phyloP scores from a whole-genome alignment of 768 basidiomycete genomes.

The Hericium alpestre region DNA sequence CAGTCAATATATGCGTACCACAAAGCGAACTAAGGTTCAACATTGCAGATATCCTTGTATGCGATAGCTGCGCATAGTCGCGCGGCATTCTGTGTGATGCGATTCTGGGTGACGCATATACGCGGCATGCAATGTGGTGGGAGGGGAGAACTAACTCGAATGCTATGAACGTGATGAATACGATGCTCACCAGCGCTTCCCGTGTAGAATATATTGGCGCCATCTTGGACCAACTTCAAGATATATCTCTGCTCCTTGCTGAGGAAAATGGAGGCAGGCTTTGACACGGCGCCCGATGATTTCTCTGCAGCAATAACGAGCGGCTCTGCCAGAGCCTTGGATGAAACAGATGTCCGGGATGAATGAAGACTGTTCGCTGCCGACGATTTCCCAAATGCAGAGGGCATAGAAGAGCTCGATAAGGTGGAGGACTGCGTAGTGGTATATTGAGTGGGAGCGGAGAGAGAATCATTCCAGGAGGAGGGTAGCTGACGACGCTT shows the following conservation, averaged over 20 bases:
- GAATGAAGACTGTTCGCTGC: too few relatives aligned
- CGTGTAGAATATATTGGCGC: constrained; percentile 84
- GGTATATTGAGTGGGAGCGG: neutral
- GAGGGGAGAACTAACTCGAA: constrained; percentile 5
- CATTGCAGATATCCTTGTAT: neutral
- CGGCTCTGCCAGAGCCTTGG: constrained; percentile 2
- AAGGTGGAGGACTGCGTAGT: neutral
- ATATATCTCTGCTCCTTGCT: constrained; percentile 85
- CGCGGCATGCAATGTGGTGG: constrained; percentile 1
- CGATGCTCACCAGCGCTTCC: constrained; percentile 79
- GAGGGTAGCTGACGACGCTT: constrained; percentile 10
- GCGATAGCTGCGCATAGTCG: neutral
- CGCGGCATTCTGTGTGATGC: neutral
- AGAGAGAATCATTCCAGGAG: constrained; percentile 6
- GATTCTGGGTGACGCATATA: neutral
- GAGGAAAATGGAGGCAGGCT: constrained; percentile 41
- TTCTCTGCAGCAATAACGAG: constrained; percentile 19
- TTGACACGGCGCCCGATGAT: constrained; percentile 8
- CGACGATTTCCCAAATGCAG: neutral
- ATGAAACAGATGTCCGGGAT: neutral
- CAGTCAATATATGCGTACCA: neutral
- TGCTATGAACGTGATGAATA: neutral
- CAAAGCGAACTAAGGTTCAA: neutral
- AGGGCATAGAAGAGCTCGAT: neutral
- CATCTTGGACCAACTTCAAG: constrained; percentile 61